Conservation (phyloP, 805 yeast species). For the Kazachstania viticola region DNA sequence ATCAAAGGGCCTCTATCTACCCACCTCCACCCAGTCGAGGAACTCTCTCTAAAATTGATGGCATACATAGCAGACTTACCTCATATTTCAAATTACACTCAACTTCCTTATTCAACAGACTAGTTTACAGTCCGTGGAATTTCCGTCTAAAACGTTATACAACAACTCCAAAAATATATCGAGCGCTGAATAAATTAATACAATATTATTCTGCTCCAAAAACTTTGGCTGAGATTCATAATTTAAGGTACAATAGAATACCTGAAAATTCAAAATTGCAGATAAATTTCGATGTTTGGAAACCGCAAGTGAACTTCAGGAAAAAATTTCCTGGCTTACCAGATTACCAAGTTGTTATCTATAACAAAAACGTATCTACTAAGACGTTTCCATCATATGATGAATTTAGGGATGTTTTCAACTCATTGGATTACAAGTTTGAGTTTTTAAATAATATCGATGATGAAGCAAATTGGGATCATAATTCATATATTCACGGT, state of each 20-base stretch:
- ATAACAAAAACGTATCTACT: constrained; percentile 31
- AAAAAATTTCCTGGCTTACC: constrained; percentile 62
- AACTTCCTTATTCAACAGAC: constrained; percentile 8
- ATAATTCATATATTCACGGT: constrained; percentile 10
- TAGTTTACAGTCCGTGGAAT: constrained; percentile 14
- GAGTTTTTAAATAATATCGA: constrained; percentile 23
- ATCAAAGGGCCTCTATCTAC: constrained; percentile 6
- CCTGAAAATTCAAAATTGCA: constrained; percentile 7
- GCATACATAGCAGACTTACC: not conserved
- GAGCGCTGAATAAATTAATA: constrained; percentile 20
- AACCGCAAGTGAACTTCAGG: constrained; percentile 60
- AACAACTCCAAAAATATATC: constrained; percentile 22
- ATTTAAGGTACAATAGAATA: not conserved
- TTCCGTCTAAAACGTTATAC: constrained; percentile 12
- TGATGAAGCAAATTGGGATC: constrained; percentile 12
- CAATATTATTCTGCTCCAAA: constrained; percentile 13
- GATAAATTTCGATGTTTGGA: constrained; percentile 67
- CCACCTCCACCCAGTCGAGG: constrained; percentile 3
- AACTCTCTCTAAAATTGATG: not conserved
- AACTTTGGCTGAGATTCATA: constrained; percentile 5
- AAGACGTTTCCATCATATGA: constrained; percentile 35
- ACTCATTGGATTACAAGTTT: constrained; percentile 22
- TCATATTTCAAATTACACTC: constrained; percentile 1
- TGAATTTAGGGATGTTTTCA: constrained; percentile 31
- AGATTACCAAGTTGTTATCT: constrained; percentile 59